Evolutionary conservation across 108 stramenopile genomes (phyloP), one percentile per base, ranked within the genome.

Genomic region (Mediolabrus comicus): DNA sequence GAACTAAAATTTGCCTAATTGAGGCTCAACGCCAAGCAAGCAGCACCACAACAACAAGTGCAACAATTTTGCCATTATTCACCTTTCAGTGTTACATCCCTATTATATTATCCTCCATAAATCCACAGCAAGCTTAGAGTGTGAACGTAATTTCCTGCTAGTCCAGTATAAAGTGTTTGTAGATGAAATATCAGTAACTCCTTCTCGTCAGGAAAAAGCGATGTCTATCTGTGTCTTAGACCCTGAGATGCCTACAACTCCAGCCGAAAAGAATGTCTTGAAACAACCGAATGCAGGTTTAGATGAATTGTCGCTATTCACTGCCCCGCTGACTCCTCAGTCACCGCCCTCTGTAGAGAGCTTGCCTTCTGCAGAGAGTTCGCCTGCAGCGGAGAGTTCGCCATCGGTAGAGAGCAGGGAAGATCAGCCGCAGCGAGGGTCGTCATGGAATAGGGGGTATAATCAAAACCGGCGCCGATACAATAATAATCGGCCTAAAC

Each of bases 201-300:
- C 22, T 8, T 22, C 22, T 7, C 14, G 8, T 24, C 3, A n/a
- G n/a, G n/a, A n/a, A n/a, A n/a, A 24, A 49, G 46, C 19, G 10
- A 49, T 49, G 46, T 49, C 46, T 49, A 24, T 9, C 22, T 49
- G 22, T 49, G 46, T 49, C 19, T 49, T 49, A 17, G 46, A 49
- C 22, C 46, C 46, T 49, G 46, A 49, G 22, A 49, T 49, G 46
- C 17, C 46, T 49, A 49, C 46, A 49, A 49, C 46, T 49, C 46
- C 46, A 6, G 46, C 22, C 46, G 46, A 49, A 49, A 49, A 49
- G 46, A 49, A 0, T 22, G 46, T 49, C 22, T 49, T n/a, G 1
- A 49, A 49, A n/a, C 46, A 49, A 8, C 2, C 22, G 5, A 49
- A 24, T 49, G 19, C 8, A 22, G 22, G 22, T 49, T 49, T 22